Conservation (phyloP, 106 monocot species). For the Acorus gramineus region DNA sequence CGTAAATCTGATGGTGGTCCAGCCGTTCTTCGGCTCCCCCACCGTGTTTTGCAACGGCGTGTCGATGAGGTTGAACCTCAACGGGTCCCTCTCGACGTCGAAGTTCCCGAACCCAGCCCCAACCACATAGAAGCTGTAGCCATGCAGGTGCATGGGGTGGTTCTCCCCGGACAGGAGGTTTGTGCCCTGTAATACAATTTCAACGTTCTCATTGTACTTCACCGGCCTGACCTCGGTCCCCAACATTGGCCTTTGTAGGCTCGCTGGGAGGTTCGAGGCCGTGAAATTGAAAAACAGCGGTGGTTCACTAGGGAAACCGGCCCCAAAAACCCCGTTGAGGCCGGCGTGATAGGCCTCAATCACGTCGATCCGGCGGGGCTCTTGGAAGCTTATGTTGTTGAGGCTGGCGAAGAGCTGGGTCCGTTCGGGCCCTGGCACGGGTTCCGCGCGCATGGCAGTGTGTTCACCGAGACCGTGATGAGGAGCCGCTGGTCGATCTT, state of each 20-base stretch:
- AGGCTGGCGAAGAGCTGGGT: constrained; percentile 20
- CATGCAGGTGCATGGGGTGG: constrained; percentile 74
- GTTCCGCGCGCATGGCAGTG: not conserved
- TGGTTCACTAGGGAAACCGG: constrained; percentile 25
- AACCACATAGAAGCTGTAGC: constrained; percentile 53
- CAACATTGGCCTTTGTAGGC: not conserved
- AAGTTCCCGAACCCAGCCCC: constrained; percentile 58
- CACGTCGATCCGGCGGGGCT: constrained; percentile 14
- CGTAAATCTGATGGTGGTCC: constrained; percentile 41
- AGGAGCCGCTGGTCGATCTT: constrained; percentile 18
- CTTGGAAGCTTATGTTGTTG: constrained; percentile 32
- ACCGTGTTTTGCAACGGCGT: constrained; percentile 47
- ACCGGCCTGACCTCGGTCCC: constrained; percentile 37
- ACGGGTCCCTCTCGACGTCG: constrained; percentile 29
- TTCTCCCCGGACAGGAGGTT: constrained; percentile 26
- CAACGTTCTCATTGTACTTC: constrained; percentile 31
- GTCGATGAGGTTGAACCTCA: constrained; percentile 45
- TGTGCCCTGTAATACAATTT: constrained; percentile 62
- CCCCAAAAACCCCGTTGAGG: constrained; percentile 11
- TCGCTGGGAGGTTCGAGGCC: constrained; percentile 8
- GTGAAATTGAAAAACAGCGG: constrained; percentile 38
- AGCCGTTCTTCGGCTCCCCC: constrained; percentile 34
- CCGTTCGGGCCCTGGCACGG: constrained; percentile 16
- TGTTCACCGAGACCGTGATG: constrained; percentile 28
- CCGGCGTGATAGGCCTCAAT: constrained; percentile 29